A percentile compares a stretch with the other conserved stretches of the same genome.
Evolutionary conservation across 495 filamentous ascomycete genomes (phyloP).

Genomic region (Evernia prunastri): DNA sequence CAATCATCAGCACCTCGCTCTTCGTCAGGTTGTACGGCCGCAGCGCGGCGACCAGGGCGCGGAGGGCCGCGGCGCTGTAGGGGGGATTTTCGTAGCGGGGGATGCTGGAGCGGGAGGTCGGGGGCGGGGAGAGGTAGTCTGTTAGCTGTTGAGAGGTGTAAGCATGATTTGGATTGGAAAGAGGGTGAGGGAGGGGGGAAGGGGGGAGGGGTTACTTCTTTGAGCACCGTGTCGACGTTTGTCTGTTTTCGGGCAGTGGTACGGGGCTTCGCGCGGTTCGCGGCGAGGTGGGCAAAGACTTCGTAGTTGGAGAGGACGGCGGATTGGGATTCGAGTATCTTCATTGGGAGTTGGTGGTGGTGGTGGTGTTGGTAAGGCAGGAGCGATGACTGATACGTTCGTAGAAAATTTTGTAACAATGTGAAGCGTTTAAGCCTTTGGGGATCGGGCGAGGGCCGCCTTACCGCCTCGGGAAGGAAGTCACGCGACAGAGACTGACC

Average conservation of each 20-base stretch:
- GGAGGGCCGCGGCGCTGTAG: conserved; percentile 15
- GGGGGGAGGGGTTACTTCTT: conserved; percentile 37
- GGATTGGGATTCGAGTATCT: conserved; percentile 59
- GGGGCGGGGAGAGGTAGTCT: conserved; percentile 29
- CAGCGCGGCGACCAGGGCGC: conserved; percentile 30
- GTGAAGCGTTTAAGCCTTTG: no score
- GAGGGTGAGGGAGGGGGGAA: conserved; percentile 37
- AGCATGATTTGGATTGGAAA: conserved; percentile 5
- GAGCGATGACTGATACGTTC: no score
- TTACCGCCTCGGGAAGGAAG: no score
- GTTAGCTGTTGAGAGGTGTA: conserved; percentile 22
- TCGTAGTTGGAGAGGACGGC: conserved; percentile 60
- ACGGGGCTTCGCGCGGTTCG: conserved; percentile 28
- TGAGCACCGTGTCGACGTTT: conserved; percentile 47
- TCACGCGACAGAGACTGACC: no score
- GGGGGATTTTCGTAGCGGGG: conserved; percentile 13
- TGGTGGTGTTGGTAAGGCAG: conserved; percentile 8
- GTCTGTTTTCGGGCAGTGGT: conserved; percentile 36
- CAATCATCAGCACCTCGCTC: conserved; percentile 57
- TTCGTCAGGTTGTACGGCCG: conserved; percentile 51
- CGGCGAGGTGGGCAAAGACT: conserved; percentile 51
- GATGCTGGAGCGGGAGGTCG: conserved; percentile 20
- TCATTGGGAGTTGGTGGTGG: background rate
- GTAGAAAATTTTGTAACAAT: no score
- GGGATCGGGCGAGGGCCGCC: no score